Conservation (phyloP, 208 protist genomes). For the Vickermania ingenoplastis region DNA sequence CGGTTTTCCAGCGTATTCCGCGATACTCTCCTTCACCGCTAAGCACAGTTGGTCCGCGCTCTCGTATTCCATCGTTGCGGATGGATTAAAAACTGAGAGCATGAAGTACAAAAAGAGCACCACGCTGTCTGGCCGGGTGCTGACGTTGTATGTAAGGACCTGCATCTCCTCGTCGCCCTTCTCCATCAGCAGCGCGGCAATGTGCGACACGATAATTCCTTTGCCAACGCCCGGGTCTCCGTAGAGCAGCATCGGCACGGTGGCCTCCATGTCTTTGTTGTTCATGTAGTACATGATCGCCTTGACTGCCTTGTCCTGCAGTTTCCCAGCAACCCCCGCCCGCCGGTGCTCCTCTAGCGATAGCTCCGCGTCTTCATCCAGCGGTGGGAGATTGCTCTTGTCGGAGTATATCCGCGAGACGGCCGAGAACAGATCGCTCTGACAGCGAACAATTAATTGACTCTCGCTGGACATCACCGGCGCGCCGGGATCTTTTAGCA, state of each 20-base stretch:
- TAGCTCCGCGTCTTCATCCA: conserved; percentile 8
- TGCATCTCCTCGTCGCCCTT: background rate
- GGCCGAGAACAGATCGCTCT: conserved; percentile 56
- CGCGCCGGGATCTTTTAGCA: conserved; percentile 2
- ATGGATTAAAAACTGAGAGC: conserved; percentile 10
- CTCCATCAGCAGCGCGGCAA: conserved; percentile 12
- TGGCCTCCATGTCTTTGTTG: conserved; percentile 20
- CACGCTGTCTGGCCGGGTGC: conserved; percentile 9
- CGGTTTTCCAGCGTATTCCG: conserved; percentile 34
- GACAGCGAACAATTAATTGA: conserved; percentile 37
- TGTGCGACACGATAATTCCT: conserved; percentile 37
- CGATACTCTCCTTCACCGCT: conserved; percentile 34
- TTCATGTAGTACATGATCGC: conserved; percentile 29
- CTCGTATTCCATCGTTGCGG: conserved; percentile 14
- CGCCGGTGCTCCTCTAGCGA: conserved; percentile 2
- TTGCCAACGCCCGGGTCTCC: conserved; percentile 50
- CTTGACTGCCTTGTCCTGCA: conserved; percentile 31
- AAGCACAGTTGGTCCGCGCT: conserved; percentile 31
- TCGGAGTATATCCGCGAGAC: conserved; percentile 30
- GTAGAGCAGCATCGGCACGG: conserved; percentile 62
- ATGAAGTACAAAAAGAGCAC: conserved; percentile 19
- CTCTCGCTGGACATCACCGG: conserved; percentile 20
- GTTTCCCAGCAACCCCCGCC: conserved; percentile 13
- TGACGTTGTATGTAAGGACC: conserved; percentile 12
- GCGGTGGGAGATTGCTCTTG: background rate